phyloP scores from a whole-genome alignment of 2,329 filamentous ascomycete species.

The Aspergillus fijiensis region DNA sequence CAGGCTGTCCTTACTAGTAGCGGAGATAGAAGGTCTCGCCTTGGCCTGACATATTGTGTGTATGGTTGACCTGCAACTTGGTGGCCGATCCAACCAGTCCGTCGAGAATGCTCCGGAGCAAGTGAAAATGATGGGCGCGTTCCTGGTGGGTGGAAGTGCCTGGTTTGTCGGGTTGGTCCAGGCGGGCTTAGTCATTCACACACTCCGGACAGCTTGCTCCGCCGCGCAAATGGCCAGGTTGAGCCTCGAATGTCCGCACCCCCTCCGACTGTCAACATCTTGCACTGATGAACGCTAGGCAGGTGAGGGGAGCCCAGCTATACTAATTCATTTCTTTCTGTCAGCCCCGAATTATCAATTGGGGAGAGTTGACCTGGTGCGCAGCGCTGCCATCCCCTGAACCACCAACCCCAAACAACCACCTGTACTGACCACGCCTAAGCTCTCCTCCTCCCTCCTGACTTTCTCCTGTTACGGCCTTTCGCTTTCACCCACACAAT shows the following conservation, averaged over 20 bases:
- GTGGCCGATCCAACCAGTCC: neutral
- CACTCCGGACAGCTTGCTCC: constrained; percentile 39
- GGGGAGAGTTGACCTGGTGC: constrained; percentile 32
- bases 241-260: constrained; percentile 30
- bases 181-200: constrained; percentile 47
- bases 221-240: constrained; percentile 45
- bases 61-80: constrained; percentile 11
- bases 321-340: constrained; percentile 27
- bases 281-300: constrained; percentile 38
- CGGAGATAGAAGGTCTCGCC: constrained; percentile 91
- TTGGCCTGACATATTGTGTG: constrained; percentile 59
- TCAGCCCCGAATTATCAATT: constrained; percentile 19
- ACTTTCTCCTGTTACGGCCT: constrained; percentile 22
- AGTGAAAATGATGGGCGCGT: constrained; percentile 9
- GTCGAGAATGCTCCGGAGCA: constrained; percentile 9
- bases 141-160: constrained; percentile 12
- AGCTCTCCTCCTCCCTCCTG: constrained; percentile 35
- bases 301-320: constrained; percentile 38
- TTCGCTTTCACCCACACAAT: constrained; percentile 18
- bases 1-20: constrained; percentile 74
- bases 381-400: constrained; percentile 16
- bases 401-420: constrained; percentile 25
- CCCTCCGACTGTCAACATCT: constrained; percentile 29
- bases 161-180: constrained; percentile 20
- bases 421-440: constrained; percentile 32